Conservation (phyloP, 2,329 filamentous ascomycete species). For the Mycosphaerelloides madeirae region DNA sequence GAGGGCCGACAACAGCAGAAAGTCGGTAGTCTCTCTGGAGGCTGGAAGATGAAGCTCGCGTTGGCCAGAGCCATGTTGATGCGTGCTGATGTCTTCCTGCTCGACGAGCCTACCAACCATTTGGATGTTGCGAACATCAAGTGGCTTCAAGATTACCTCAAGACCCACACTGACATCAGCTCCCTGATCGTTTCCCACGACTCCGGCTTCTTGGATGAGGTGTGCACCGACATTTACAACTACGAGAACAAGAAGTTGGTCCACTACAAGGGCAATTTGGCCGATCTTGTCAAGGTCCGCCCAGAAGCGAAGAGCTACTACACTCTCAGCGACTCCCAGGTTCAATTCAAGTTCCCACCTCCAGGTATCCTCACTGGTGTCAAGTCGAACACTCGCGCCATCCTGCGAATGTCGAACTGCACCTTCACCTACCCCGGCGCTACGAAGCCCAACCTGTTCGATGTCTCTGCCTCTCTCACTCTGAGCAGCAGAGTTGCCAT, state of each 20-base stretch:
- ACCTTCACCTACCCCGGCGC: constrained; percentile 91
- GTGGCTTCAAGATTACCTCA: constrained; percentile 93
- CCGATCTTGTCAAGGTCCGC: constrained; percentile 78
- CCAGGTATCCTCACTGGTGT: constrained; percentile 92
- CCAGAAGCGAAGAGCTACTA: constrained; percentile 98
- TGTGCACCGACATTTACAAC: constrained; percentile 98
- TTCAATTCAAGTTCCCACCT: constrained; percentile 97
- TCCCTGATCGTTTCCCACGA: constrained; percentile 98
- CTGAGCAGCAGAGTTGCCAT: constrained; percentile 92
- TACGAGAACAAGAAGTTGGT: constrained; percentile 97
- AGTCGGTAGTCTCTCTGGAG: constrained; percentile 91
- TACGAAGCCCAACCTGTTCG: constrained; percentile 76
- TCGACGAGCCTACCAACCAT: constrained; percentile 99
- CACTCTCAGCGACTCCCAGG: constrained; percentile 79
- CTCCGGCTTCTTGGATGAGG: constrained; percentile 92
- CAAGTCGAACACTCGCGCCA: constrained; percentile 89
- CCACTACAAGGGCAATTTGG: constrained; percentile 77
- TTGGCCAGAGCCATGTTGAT: constrained; percentile 94
- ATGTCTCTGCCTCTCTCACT: constrained; percentile 81
- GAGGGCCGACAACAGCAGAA: constrained; percentile 83
- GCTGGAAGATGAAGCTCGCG: constrained; percentile 99
- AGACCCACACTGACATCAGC: constrained; percentile 92
- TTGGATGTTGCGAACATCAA: constrained; percentile 93
- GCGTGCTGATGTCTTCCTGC: constrained; percentile 88
- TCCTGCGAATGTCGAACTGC: constrained; percentile 89